These are phyloP conservation scores for Sarcomyxa edulis DNA, from an alignment of 768 basidiomycete species.

Conservation along the genomic window DNA sequence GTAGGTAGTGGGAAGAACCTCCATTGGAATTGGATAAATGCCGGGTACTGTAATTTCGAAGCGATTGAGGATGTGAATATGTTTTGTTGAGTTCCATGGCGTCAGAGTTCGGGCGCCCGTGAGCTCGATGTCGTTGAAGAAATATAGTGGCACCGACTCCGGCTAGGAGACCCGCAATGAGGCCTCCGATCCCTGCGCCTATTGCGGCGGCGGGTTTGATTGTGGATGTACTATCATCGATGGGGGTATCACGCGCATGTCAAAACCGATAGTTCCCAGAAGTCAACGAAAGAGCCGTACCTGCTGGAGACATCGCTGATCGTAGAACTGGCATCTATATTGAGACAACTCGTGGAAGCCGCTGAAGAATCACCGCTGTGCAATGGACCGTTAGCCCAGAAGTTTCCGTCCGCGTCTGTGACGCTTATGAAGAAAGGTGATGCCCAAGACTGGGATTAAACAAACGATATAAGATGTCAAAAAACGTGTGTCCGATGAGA, in stretches of 20 bases:
- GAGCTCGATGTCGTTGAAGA: slow-evolving; percentile 22
- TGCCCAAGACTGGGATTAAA: slow-evolving; percentile 33
- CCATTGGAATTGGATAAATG: too few species aligned
- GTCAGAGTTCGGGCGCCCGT: neutral
- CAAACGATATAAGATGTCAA: neutral
- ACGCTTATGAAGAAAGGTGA: slow-evolving; percentile 54
- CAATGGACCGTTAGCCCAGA: slow-evolving; percentile 55
- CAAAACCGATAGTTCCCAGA: slow-evolving; percentile 4
- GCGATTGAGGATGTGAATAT: neutral
- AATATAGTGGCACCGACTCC: slow-evolving; percentile 27
- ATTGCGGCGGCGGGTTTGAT: slow-evolving; percentile 19
- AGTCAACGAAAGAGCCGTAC: slow-evolving; percentile 13
- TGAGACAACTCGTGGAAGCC: slow-evolving; percentile 37
- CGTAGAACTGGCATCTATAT: too few species aligned
- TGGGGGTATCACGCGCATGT: neutral
- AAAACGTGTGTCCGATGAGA: slow-evolving; percentile 1
- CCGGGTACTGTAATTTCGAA: neutral
- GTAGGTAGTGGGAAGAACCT: neutral
- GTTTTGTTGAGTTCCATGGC: too few species aligned
- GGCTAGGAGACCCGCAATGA: slow-evolving; percentile 28
- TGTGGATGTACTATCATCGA: slow-evolving; percentile 1
- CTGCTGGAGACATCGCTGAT: too few species aligned
- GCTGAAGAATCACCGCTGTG: slow-evolving; percentile 46
- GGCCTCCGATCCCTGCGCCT: slow-evolving; percentile 34
- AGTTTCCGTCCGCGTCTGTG: slow-evolving; percentile 41